Evolutionary conservation across 2,329 filamentous ascomycete species (phyloP), one percentile per base, ranked within the genome.

Genomic region (Aspergillus chevalieri): DNA sequence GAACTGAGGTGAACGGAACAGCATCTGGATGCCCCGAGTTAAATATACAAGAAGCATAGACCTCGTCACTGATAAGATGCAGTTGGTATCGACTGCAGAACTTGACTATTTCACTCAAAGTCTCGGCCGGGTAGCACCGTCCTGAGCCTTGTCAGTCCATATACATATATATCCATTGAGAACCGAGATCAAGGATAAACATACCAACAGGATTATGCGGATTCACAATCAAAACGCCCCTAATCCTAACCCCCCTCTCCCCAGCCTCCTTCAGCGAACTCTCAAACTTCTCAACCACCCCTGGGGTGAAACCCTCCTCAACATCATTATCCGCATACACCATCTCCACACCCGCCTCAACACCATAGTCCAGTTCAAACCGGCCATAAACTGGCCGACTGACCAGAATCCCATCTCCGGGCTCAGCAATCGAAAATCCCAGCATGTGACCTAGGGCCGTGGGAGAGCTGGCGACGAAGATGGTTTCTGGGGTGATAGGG

Each of bases 41-140:
- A 58, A 74, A 82, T 1, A 76, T 66, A 6, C 76, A 80, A 1
- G 78, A 61, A 3, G 76, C 79, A 56, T 82, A 82, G 12, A 82
- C 72, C 57, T 82, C 79, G 57, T 82, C 79, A 54, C 72, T 74
- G 58, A 82, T 73, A 24, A 82, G 66, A 55, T 82, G 78, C 9
- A 82, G 65, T 1, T 64, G 52, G 52, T 80, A 62, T 43, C 67
- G 69, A 34, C 75, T 63, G 55, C 78, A 81, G 44, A 81, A 66
- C 6, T 59, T 56, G 63, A 81, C 71, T n/a, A 79, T 65, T 6
- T 65, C 69, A 1, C 68, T 52, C 6, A 80, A 56, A 1, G 70
- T 69, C 8, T 65, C 57, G 3, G 61, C 62, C 3, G 75, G 56
- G 52, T 77, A 78, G 59, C 75, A 78, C 9, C 73, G 67, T 48